Conservation (phyloP, 2,329 filamentous ascomycete species). For the Aspergillus caelatus region DNA sequence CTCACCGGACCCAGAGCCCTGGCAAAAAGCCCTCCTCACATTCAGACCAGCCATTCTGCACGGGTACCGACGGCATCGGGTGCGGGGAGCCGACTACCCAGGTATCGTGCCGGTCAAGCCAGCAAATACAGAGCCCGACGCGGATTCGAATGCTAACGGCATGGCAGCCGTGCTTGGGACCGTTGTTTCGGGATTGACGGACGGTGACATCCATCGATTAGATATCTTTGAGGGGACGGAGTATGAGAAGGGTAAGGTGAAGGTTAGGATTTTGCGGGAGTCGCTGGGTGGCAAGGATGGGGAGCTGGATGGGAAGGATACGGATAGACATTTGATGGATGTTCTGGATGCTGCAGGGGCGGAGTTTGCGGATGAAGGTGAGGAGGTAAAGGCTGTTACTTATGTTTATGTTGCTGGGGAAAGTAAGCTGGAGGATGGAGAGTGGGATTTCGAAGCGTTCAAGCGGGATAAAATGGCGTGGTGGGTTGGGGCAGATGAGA, state of each 20-base stretch:
- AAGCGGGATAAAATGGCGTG: constrained; percentile 69
- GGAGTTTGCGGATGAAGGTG: constrained; percentile 52
- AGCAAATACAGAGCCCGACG: neutral
- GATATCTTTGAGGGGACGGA: constrained; percentile 81
- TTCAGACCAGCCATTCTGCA: constrained; percentile 76
- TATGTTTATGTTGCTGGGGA: constrained; percentile 64
- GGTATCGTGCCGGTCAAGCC: constrained; percentile 60
- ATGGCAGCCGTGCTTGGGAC: constrained; percentile 69
- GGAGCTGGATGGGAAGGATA: constrained; percentile 12
- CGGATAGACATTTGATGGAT: constrained; percentile 39
- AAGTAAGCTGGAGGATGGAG: constrained; percentile 64
- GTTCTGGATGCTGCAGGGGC: constrained; percentile 54
- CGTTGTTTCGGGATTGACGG: constrained; percentile 75
- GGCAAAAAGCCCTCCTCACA: constrained; percentile 58
- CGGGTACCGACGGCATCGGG: constrained; percentile 70
- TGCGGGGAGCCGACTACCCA: constrained; percentile 75
- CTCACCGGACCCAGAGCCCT: constrained; percentile 52
- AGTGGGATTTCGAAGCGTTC: constrained; percentile 91
- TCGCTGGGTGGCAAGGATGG: constrained; percentile 16
- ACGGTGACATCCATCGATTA: constrained; percentile 72
- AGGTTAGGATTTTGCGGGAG: constrained; percentile 45
- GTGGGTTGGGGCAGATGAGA: constrained; percentile 57
- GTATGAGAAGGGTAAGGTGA: constrained; percentile 62
- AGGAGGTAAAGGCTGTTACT: constrained; percentile 57
- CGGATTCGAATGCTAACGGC: neutral